These are phyloP conservation scores for Colletotrichum higginsianum DNA, from an alignment of 2,329 filamentous ascomycete species.

Conservation along the genomic window DNA sequence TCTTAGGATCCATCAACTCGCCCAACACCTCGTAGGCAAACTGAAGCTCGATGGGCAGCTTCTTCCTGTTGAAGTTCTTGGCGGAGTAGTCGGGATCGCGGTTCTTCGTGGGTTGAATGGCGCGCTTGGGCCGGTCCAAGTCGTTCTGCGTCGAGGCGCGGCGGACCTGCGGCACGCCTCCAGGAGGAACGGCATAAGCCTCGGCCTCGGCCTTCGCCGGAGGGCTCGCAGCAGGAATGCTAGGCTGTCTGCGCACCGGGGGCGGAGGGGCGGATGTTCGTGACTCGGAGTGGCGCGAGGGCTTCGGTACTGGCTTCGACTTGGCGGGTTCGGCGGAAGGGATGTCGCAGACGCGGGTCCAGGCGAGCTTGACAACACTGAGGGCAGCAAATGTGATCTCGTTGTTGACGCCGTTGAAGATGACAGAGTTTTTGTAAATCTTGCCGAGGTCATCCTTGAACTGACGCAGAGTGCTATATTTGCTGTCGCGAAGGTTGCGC, in stretches of 20 bases:
- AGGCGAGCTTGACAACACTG: constrained; percentile 70
- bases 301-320: constrained; percentile 66
- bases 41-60: constrained; percentile 87
- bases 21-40: constrained; percentile 88
- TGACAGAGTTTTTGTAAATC: constrained; percentile 83
- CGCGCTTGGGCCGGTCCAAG: constrained; percentile 87
- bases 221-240: constrained; percentile 53
- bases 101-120: constrained; percentile 91
- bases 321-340: constrained; percentile 70
- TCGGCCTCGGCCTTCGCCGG: constrained; percentile 51
- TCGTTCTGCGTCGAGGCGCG: constrained; percentile 86
- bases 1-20: constrained; percentile 82
- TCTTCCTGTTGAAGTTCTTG: constrained; percentile 90
- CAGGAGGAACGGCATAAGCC: constrained; percentile 82
- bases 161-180: constrained; percentile 85
- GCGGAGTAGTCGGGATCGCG: constrained; percentile 91
- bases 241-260: constrained; percentile 50
- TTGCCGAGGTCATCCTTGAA: constrained; percentile 83
- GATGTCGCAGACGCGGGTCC: constrained; percentile 61
- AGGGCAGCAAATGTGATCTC: constrained; percentile 74
- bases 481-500: constrained; percentile 77
- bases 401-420: constrained; percentile 88
- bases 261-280: constrained; percentile 53
- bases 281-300: constrained; percentile 62
- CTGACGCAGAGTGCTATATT: constrained; percentile 78